Evolutionary conservation across 192 early-diverging fungal genomes (phyloP), one percentile per base, ranked within the genome.

Genomic region (Backusella tuberculispora): DNA sequence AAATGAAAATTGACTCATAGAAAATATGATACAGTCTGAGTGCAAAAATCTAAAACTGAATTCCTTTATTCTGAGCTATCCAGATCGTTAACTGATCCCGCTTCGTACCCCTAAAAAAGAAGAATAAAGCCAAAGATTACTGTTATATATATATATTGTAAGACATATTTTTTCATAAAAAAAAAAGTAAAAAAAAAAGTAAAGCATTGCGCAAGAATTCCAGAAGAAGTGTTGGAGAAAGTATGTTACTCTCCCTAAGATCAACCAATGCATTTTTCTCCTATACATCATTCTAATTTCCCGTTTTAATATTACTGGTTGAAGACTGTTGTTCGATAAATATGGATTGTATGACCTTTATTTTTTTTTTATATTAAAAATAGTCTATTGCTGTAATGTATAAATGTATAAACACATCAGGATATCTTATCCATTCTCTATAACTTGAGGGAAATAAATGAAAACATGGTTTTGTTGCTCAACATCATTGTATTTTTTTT

Each of bases 1-100:
- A 60, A 24, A 60, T 60, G 53, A 60, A 56, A 60, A 60, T 60
- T 60, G 53, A 26, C 53, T 60, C 53, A 60, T 24, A 60, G 21
- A 60, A 9, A 24, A 26, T 60, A 60, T 24, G 50, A 56, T 56
- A 60, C 21, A 60, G 9, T 50, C 53, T 60, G 53, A 60, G 21
- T 60, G 4, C 53, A 60, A 60, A 60, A 60, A 60, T 60, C 3
- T 60, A 60, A 60, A 60, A 60, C 53, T 26, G 26, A 60, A 13
- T 26, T 24, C 53, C 21, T 60, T 24, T 24, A 12, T 26, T 60
- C 53, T 60, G 53, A 26, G 53, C 10, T 24, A 60, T 60, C 26
- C 8, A 60, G 53, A 60, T 60, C 4, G 4, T 24, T 24, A 24
- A 60, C 9, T 13, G 21, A 60, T 60, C 21, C 21, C 21, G 21